Evolutionary conservation across 495 filamentous ascomycete genomes (phyloP), one percentile per base, ranked within the genome.

Genomic region (Penicillium ochrochloron): DNA sequence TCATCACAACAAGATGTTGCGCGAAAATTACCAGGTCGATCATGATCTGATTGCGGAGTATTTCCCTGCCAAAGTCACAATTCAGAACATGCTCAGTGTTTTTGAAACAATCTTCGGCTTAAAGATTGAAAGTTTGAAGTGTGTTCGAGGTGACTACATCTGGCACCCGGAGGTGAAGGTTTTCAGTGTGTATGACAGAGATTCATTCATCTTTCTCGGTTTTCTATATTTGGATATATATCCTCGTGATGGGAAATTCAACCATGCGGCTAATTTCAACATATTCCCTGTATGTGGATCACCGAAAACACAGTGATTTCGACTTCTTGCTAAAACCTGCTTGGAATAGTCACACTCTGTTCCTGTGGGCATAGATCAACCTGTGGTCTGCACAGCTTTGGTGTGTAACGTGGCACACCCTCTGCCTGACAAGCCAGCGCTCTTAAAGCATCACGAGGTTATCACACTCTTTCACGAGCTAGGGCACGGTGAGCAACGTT

Each of bases 381-480:
- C 61, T 31, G 17, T 63, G 8, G 61, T 57, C 25, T 62, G 60
- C 23, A 63, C 61, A 48, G 61, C 61, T 57, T 42, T 63, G 19
- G 61, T 63, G 15, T 57, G 61, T 19, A 63, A 63, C 29, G 37
- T 63, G 31, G 37, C 53, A 29, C 53, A 63, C 35, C 60, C 50
- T 10, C n/a, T 37, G 7, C 35, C 50, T 41, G 53, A 41, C 52
- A 50, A 57, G 19, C 61, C 52, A 48, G 52, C 42, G 6, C 61
- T 63, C 23, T 31, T 63, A 21, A 63, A 57, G 41, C 61, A 63
- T 57, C 41, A 41, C 5, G 61, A 63, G 53, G 39, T 63, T 29
- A 50, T 63, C 53, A 63, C 61, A 17, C 27, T 63, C 21, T 63
- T 63, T 39, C 61, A 63, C 37, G 61, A 63, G 42, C 61, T 63